A percentile compares a stretch with the other conserved stretches of the same genome.
These are phyloP conservation scores for Corynespora cassiicola DNA, from an alignment of 2,329 filamentous ascomycete genomes.

Conservation along the genomic window DNA sequence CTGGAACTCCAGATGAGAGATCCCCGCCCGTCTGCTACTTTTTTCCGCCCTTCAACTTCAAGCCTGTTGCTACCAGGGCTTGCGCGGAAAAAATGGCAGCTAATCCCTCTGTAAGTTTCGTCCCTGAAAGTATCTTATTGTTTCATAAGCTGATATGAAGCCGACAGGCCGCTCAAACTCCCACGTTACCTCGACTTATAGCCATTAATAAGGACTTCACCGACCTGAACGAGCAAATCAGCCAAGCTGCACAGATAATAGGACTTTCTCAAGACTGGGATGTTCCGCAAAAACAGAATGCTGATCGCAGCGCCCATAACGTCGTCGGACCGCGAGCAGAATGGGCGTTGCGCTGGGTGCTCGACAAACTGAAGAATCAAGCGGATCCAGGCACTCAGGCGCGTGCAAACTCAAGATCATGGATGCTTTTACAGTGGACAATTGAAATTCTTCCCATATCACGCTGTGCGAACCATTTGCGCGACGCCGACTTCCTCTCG, in stretches of 20 bases:
- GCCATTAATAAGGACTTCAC: slow-evolving; percentile 47
- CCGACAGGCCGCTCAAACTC: slow-evolving; percentile 12
- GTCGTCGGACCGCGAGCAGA: slow-evolving; percentile 57
- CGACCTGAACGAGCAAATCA: slow-evolving; percentile 46
- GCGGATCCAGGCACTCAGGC: slow-evolving; percentile 43
- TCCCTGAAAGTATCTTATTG: background rate
- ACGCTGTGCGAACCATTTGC: slow-evolving; percentile 73
- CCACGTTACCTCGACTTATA: slow-evolving; percentile 46
- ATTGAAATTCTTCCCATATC: slow-evolving; percentile 72
- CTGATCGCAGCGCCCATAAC: slow-evolving; percentile 11
- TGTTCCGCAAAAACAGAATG: slow-evolving; percentile 11
- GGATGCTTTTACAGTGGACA: slow-evolving; percentile 67
- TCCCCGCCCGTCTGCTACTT: too few relatives aligned
- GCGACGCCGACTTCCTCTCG: slow-evolving; percentile 70
- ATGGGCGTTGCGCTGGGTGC: slow-evolving; percentile 71
- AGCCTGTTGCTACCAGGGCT: too few relatives aligned
- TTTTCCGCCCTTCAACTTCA: too few relatives aligned
- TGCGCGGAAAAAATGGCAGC: slow-evolving; percentile 30
- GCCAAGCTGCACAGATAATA: slow-evolving; percentile 49
- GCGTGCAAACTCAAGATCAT: slow-evolving; percentile 53
- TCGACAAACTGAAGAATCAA: slow-evolving; percentile 63
- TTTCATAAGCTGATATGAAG: background rate
- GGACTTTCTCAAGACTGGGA: slow-evolving; percentile 42
- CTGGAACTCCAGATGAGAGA: too few relatives aligned
- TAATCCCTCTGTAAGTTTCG: slow-evolving; percentile 18